A percentile compares a stretch with the other conserved stretches of the same genome.
These are phyloP conservation scores for Mucor velutinosus DNA, from an alignment of 371 early-diverging fungal genomes.

Conservation along the genomic window DNA sequence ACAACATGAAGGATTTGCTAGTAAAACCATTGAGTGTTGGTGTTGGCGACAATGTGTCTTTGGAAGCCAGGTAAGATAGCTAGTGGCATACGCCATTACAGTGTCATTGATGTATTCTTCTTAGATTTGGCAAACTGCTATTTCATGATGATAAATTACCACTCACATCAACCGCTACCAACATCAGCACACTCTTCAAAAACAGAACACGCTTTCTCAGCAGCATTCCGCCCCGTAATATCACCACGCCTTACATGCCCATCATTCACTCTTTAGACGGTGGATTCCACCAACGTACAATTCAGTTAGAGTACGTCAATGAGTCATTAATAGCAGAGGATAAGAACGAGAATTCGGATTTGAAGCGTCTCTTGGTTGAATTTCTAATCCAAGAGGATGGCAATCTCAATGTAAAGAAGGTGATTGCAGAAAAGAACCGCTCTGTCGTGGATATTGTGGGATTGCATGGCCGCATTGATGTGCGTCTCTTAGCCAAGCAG, in stretches of 20 bases:
- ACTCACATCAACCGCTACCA: neutral
- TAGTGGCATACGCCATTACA: too few relatives aligned
- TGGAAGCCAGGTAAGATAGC: conserved; percentile 37
- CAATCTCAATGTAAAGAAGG: conserved; percentile 15
- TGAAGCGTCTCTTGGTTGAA: conserved; percentile 31
- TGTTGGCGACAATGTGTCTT: conserved; percentile 10
- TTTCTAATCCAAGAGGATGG: conserved; percentile 33
- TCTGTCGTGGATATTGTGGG: conserved; percentile 29
- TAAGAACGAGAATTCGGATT: neutral
- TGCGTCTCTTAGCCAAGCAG: conserved; percentile 34
- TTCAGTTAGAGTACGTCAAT: conserved; percentile 35
- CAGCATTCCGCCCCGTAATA: conserved; percentile 34
- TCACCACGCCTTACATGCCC: conserved; percentile 29
- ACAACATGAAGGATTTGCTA: conserved; percentile 20
- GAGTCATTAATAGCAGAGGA: conserved; percentile 6
- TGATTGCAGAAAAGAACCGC: conserved; percentile 32
- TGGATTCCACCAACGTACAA: conserved; percentile 27
- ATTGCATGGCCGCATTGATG: conserved; percentile 31
- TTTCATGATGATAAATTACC: conserved; percentile 19
- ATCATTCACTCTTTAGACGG: conserved; percentile 5
- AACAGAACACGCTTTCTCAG: conserved; percentile 30
- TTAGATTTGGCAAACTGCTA: conserved; percentile 42
- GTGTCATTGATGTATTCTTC: neutral
- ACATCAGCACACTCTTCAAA: neutral
- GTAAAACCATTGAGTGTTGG: conserved; percentile 11